Conservation (phyloP, 495 filamentous ascomycete genomes). For the Penicillium antarcticum region DNA sequence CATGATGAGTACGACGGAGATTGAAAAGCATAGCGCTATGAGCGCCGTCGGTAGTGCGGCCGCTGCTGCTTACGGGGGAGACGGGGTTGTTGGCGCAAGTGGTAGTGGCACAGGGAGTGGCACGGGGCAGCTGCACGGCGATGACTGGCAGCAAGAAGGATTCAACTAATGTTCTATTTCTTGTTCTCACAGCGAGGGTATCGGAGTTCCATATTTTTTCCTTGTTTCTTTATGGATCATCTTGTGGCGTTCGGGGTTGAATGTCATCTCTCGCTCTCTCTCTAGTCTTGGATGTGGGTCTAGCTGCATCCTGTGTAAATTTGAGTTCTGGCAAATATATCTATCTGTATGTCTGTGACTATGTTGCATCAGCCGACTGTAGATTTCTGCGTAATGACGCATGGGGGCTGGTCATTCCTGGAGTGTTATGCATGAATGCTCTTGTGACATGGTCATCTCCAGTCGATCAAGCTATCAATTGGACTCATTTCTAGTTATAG, state of each 20-base stretch:
- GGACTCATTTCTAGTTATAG: too few species aligned
- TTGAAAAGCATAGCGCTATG: constrained; percentile 52
- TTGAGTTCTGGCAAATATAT: constrained; percentile 1
- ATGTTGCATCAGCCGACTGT: background rate
- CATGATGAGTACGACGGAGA: constrained; percentile 67
- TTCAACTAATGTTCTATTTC: constrained; percentile 35
- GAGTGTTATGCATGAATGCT: too few species aligned
- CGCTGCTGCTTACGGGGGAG: constrained; percentile 38
- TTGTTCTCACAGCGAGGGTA: constrained; percentile 18
- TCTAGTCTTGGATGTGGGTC: constrained; percentile 8
- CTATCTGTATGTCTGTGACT: background rate
- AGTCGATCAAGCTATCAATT: too few species aligned
- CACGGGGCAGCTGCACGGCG: constrained; percentile 43
- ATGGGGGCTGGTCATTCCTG: too few species aligned
- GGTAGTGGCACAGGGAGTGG: constrained; percentile 31
- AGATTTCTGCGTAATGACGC: background rate
- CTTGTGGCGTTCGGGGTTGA: constrained; percentile 18
- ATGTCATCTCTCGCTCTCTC: constrained; percentile 6
- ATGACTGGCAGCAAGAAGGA: constrained; percentile 62
- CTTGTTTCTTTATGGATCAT: constrained; percentile 7
- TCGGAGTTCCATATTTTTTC: constrained; percentile 12
- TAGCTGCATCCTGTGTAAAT: constrained; percentile 4
- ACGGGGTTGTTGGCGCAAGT: constrained; percentile 24
- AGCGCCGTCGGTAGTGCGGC: constrained; percentile 41
- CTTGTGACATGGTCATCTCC: too few species aligned